Evolutionary conservation across 2,329 filamentous ascomycete genomes (phyloP), one percentile per base, ranked within the genome.

Genomic region (Trichoderma atroviride): DNA sequence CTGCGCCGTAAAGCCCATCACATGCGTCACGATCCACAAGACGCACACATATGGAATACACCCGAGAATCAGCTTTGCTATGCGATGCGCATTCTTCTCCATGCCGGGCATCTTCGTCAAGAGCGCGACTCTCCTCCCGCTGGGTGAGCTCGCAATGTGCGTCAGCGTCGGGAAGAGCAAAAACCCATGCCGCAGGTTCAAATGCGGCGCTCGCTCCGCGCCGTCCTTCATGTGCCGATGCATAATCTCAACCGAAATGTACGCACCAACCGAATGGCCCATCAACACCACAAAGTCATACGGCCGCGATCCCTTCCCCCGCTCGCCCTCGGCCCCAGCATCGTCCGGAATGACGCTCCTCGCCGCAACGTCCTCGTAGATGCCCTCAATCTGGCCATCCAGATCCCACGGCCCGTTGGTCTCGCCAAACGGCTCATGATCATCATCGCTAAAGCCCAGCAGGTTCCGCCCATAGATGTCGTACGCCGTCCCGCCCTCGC

Each of bases 191-290:
- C 76, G 77, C 27, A 88, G 79, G 13, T 75, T 77, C n/a, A 85
- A 75, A 57, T 79, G 75, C n/a, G 80, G 78, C 1, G 77, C 77
- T 14, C 75, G 68, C 14, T 72, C 70, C 0, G 77, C 75, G 0
- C 77, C 75, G 50, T 80, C 73, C 47, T 81, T 81, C 43, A 83
- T 80, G 71, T 89, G 85, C 11, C 87, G 82, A 71, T 88, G 82
- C 59, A 92, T 86, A 35, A 92, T 80, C 76, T 94, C 91, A 72
- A 93, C 86, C 3, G 86, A 81, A 24, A 94, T 90, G 76, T 92
- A 94, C 11, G 88, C 82, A 29, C 92, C 92, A 1, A 94, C 89
- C 0, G 91, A 93, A 78, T 94, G 92, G 4, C 91, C 92, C 61
- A 91, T 86, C 19, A 94, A 80, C 9, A 93, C 83, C 22, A 93